Base-by-base conservation (phyloP, 768 basidiomycete species). In the Amylocystis lapponica region DNA sequence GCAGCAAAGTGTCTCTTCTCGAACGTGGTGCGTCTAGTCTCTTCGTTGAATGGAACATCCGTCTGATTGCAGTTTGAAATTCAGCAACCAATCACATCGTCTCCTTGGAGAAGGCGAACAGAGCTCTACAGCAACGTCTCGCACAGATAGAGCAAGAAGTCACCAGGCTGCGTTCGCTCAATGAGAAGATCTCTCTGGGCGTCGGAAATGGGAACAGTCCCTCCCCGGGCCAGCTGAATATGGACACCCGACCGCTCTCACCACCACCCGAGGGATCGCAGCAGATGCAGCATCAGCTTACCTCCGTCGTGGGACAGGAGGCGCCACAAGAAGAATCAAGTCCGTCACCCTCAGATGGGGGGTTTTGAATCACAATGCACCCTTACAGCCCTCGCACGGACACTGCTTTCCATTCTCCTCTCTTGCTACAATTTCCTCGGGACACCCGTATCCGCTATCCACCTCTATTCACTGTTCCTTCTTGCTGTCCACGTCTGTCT, bases 1-100 rank as follows among this genome's bases (percentile, higher is more conserved):
- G 84, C 62, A 90, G 86, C 68, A 94, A 94, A 61, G 86, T 91
- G 14, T 88, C 86, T 20, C 66, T 93, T 45, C 70, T 94, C 43
- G 91, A 93, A 66, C 75, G 91, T 76, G 87, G 89, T 90, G 56
- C 47, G 75, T 58, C 27, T 21, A 9, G 27, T 37, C 25, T 50
- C 43, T 47, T 27, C 33, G 12, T 5, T 29, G 4, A 6, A 10
- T n/a, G n/a, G n/a, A 29, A 30, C 7, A 41, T 46, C 7, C 53
- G 47, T 32, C 22, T 46, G n/a, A 49, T 29, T 20, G 34, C 26
- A 21, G 38, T 36, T 41, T 38, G 38, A 39, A 40, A 29, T 55
- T 33, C 45, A 90, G 87, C 87, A 20, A 88, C 87, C 33, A 83
- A 82, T 59, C 82, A 90, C 59, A 89, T 91, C 56, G 67, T 77